Conservation (phyloP, 108 stramenopile genomes). For the Cyclostephanos invisitatus region DNA sequence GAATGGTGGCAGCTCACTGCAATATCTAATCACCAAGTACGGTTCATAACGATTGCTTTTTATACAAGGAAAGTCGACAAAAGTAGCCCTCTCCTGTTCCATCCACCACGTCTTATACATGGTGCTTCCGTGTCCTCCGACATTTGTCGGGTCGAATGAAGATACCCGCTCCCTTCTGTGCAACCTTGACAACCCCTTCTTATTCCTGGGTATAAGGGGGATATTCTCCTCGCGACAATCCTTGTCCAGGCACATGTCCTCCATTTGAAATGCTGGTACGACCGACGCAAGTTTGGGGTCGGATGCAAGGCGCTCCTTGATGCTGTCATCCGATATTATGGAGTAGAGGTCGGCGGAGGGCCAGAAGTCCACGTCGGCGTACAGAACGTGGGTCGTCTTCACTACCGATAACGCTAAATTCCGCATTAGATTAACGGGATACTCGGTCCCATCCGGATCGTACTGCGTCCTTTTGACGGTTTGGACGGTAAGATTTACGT, state of each 20-base stretch:
- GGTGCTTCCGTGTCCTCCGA: constrained; percentile 84
- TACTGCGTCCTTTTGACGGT: constrained; percentile 39
- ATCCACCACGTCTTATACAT: constrained; percentile 59
- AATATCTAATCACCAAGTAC: constrained; percentile 74
- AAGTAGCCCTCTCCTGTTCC: constrained; percentile 44
- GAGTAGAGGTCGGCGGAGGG: constrained; percentile 63
- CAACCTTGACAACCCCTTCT: constrained; percentile 38
- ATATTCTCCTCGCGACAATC: constrained; percentile 74
- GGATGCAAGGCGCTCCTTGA: constrained; percentile 47
- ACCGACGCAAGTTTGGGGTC: constrained; percentile 65
- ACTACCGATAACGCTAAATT: constrained; percentile 80
- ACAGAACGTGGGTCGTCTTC: constrained; percentile 72
- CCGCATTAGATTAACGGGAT: constrained; percentile 89
- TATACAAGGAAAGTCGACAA: constrained; percentile 66
- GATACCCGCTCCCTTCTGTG: constrained; percentile 31
- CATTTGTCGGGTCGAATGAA: constrained; percentile 82
- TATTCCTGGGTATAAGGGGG: constrained; percentile 60
- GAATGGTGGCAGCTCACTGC: constrained; percentile 76
- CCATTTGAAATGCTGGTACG: constrained; percentile 81
- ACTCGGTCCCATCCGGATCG: constrained; percentile 59
- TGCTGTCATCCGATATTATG: constrained; percentile 24
- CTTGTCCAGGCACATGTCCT: constrained; percentile 51
- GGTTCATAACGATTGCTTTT: constrained; percentile 85
- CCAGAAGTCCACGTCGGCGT: constrained; percentile 93
- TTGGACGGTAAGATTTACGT: constrained; percentile 43